Conservation (phyloP, 176 grass and related monocot species). For the Aegilops speltoides region DNA sequence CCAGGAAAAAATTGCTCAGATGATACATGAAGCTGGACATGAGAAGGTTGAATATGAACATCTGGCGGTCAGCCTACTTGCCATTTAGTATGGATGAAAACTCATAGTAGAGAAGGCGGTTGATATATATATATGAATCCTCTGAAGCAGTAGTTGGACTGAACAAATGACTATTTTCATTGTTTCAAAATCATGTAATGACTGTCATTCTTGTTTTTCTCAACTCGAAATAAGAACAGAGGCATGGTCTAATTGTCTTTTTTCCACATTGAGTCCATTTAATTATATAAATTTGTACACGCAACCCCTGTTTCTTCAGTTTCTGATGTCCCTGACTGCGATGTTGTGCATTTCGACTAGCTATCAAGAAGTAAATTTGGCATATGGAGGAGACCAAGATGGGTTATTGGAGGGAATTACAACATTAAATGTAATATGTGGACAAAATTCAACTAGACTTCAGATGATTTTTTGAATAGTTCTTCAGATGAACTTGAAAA, state of each 20-base stretch:
- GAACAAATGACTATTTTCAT: background rate
- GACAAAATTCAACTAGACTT: no score
- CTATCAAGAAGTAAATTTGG: background rate
- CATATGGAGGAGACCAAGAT: background rate
- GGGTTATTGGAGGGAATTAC: background rate
- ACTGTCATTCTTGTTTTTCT: background rate
- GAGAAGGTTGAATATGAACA: slow-evolving; percentile 88
- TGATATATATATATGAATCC: background rate
- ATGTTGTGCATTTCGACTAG: background rate
- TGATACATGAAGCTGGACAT: slow-evolving; percentile 89
- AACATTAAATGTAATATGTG: background rate
- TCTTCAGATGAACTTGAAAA: no score
- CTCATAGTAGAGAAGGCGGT: background rate
- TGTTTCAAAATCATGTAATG: background rate
- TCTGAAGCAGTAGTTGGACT: background rate
- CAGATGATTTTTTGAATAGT: no score
- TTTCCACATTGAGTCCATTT: background rate
- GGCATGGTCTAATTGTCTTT: background rate
- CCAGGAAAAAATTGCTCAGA: slow-evolving; percentile 72
- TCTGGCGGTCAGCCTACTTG: background rate
- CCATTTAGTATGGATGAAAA: slow-evolving; percentile 25
- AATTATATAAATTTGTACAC: background rate
- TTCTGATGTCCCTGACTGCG: background rate
- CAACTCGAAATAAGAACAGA: background rate
- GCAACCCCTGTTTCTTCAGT: background rate